Conservation (phyloP, 495 filamentous ascomycete genomes). For the Stereocaulon alpinum region DNA sequence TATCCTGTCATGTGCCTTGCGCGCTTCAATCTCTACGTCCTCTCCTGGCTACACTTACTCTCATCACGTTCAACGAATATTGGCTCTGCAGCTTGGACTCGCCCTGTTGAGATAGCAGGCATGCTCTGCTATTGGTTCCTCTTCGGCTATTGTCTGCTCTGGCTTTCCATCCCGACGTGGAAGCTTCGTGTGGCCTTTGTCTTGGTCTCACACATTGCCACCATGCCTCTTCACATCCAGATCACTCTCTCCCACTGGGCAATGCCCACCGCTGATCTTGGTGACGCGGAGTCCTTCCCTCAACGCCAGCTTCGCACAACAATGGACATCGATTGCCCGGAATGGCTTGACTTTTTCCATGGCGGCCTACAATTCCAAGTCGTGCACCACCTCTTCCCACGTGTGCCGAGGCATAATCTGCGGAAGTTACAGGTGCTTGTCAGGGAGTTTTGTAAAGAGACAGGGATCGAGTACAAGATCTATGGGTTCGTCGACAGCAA, state of each 20-base stretch:
- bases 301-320: conserved; percentile 40
- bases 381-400: conserved; percentile 39
- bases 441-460: not conserved
- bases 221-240: conserved; percentile 41
- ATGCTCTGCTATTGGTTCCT: conserved; percentile 33
- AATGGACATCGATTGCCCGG: conserved; percentile 41
- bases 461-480: too few species aligned
- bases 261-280: conserved; percentile 39
- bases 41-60: conserved; percentile 18
- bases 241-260: conserved; percentile 44
- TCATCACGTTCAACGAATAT: conserved; percentile 32
- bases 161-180: conserved; percentile 35
- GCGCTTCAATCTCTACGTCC: conserved; percentile 27
- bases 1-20: conserved; percentile 43
- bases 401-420: conserved; percentile 38
- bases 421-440: conserved; percentile 33
- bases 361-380: conserved; percentile 42
- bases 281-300: conserved; percentile 37
- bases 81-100: conserved; percentile 28
- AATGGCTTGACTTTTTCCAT: conserved; percentile 39
- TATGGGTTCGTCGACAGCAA: conserved; percentile 29
- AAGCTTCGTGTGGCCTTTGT: conserved; percentile 35
- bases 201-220: conserved; percentile 36
- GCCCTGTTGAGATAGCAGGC: conserved; percentile 24
- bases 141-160: conserved; percentile 38